Conservation (phyloP, 305 asterid species). For the Solanum chacoense region DNA sequence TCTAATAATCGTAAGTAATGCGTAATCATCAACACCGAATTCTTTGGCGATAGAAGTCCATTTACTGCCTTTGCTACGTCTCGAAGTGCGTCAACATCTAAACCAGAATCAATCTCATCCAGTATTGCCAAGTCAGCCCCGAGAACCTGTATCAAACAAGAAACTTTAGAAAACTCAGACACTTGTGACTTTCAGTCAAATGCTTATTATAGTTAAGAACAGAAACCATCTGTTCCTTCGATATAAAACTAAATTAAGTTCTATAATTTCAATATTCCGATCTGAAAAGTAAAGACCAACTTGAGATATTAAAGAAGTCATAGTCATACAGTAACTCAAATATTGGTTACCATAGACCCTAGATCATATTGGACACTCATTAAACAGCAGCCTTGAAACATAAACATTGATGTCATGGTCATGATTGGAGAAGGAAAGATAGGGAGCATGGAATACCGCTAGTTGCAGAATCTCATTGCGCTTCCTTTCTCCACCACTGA, state of each 20-base stretch:
- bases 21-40: constrained; percentile 87
- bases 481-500: constrained; percentile 97
- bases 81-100: constrained; percentile 92
- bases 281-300: background rate
- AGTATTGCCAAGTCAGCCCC: constrained; percentile 86
- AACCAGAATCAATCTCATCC: constrained; percentile 96
- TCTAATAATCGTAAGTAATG: constrained; percentile 83
- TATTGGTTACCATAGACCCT: background rate
- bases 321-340: background rate
- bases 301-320: background rate
- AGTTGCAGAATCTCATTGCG: constrained; percentile 96
- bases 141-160: constrained; percentile 52
- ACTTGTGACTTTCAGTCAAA: background rate
- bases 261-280: background rate
- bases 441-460: constrained; percentile 44
- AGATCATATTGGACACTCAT: background rate
- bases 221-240: background rate
- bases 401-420: background rate
- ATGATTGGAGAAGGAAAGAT: background rate
- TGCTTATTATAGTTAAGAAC: background rate
- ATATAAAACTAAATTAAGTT: background rate
- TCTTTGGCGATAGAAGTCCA: constrained; percentile 45
- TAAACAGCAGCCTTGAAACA: background rate
- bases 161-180: background rate
- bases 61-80: constrained; percentile 89